A percentile compares a stretch with the other conserved stretches of the same genome.
phyloP scores from a whole-genome alignment of 345 rosid species.

The Eucalyptus guilfoylei region DNA sequence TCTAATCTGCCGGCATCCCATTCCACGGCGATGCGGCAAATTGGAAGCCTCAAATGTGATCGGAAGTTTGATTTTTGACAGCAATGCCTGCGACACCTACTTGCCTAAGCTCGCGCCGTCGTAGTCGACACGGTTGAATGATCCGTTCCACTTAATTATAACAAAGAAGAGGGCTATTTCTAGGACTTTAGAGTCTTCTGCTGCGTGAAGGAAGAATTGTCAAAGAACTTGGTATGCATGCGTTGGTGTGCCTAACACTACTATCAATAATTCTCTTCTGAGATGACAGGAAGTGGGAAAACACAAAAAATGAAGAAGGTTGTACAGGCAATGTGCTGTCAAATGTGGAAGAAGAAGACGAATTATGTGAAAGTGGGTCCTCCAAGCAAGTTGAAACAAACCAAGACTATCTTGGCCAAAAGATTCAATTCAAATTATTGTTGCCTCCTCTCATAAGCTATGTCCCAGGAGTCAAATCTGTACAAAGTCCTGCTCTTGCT shows the following conservation, averaged over 20 bases:
- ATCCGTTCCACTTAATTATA: background rate
- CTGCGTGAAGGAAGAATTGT: background rate
- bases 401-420: background rate
- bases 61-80: background rate
- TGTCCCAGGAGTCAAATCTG: background rate
- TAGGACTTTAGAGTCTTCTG: background rate
- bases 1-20: background rate
- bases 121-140: background rate
- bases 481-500: background rate
- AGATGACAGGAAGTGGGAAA: background rate
- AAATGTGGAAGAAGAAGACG: background rate
- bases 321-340: background rate
- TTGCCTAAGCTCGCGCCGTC: background rate
- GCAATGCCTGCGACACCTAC: background rate
- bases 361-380: background rate
- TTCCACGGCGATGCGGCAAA: background rate
- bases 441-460: background rate
- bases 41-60: background rate
- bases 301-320: background rate
- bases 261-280: background rate
- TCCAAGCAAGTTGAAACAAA: background rate
- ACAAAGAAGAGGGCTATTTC: background rate
- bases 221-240: background rate
- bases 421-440: background rate
- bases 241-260: background rate